phyloP scores from a whole-genome alignment of 331 rosid genomes.

The Telfairia occidentalis region DNA sequence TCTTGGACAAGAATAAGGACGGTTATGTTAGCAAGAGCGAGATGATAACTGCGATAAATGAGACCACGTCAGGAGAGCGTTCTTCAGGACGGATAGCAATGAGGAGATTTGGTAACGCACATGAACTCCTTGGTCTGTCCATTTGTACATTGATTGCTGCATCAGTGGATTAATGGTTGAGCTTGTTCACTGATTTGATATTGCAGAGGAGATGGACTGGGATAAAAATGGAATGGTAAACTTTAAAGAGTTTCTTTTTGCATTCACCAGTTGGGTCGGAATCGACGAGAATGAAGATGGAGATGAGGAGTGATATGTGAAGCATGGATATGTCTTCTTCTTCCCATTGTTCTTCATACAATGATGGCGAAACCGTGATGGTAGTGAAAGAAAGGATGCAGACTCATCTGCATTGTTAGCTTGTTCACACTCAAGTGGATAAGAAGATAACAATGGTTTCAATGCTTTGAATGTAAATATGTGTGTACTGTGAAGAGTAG shows the following conservation, averaged over 20 bases:
- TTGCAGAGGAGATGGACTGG: slow-evolving; percentile 98
- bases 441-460: background rate
- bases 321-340: background rate
- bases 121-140: background rate
- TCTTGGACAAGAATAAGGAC: slow-evolving; percentile 91
- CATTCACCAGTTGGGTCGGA: slow-evolving; percentile 87
- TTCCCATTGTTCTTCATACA: background rate
- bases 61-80: slow-evolving; percentile 71
- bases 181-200: background rate
- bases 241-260: slow-evolving; percentile 90
- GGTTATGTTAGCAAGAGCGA: slow-evolving; percentile 90
- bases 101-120: slow-evolving; percentile 76
- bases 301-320: slow-evolving; percentile 27
- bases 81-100: slow-evolving; percentile 81
- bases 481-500: background rate
- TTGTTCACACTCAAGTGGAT: slow-evolving; percentile 16
- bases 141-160: slow-evolving; percentile 1
- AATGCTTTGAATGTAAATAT: background rate
- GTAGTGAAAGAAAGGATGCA: slow-evolving; percentile 16
- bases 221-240: slow-evolving; percentile 96
- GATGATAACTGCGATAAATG: slow-evolving; percentile 80
- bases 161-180: background rate
- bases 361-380: background rate
- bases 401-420: background rate
- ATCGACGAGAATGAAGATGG: slow-evolving; percentile 70